These are phyloP conservation scores for Elsinoe batatas DNA, from an alignment of 2,329 filamentous ascomycete species.

Conservation along the genomic window DNA sequence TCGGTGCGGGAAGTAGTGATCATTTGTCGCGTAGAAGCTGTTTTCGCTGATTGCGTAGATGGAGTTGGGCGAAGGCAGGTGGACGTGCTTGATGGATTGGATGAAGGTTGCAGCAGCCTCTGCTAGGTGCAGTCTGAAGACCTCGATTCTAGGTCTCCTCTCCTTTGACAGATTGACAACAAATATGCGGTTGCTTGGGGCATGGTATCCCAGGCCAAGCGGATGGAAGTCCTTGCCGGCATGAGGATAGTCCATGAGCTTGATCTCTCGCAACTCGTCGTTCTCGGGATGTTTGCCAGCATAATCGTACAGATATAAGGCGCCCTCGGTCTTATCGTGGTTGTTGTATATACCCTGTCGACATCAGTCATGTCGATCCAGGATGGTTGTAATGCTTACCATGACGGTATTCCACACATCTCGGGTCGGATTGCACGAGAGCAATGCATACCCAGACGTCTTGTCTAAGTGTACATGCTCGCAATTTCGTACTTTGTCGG, in stretches of 20 bases:
- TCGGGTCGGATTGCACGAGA: constrained; percentile 35
- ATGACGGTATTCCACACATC: constrained; percentile 39
- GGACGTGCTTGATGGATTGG: constrained; percentile 24
- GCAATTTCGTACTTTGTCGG: constrained; percentile 32
- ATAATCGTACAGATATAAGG: constrained; percentile 34
- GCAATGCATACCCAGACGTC: constrained; percentile 28
- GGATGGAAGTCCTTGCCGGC: constrained; percentile 31
- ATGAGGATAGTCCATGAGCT: constrained; percentile 21
- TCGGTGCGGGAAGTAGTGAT: constrained; percentile 30
- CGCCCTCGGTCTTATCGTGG: constrained; percentile 19
- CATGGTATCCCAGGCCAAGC: constrained; percentile 32
- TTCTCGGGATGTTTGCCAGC: constrained; percentile 18
- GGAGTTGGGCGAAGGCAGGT: constrained; percentile 31
- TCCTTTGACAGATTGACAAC: constrained; percentile 32
- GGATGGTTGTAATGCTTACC: constrained; percentile 22
- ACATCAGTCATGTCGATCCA: constrained; percentile 21
- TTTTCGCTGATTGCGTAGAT: constrained; percentile 27
- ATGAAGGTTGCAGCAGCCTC: constrained; percentile 23
- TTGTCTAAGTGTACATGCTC: constrained; percentile 35
- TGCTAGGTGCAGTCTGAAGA: constrained; percentile 27
- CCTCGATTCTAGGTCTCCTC: constrained; percentile 25
- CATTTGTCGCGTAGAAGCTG: constrained; percentile 33
- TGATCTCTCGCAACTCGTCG: constrained; percentile 22
- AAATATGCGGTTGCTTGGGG: constrained; percentile 28
- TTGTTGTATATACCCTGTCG: constrained; percentile 16